These are phyloP conservation scores for Colletotrichum phormii DNA, from an alignment of 2,329 filamentous ascomycete species.

Conservation along the genomic window DNA sequence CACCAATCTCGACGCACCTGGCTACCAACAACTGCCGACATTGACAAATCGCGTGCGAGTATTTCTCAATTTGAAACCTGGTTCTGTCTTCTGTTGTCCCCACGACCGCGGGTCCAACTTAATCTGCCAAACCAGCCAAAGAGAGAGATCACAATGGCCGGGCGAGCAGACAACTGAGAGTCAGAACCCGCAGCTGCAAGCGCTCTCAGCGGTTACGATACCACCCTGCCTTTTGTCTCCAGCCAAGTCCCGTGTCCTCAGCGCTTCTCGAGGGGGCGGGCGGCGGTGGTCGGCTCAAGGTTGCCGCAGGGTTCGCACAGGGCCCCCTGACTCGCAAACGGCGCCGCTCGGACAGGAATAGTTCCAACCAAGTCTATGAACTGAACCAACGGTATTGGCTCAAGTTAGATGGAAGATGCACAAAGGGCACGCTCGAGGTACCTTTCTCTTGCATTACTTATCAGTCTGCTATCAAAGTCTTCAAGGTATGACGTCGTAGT, in stretches of 20 bases:
- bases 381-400: neutral
- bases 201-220: conserved; percentile 26
- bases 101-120: conserved; percentile 27
- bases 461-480: conserved; percentile 24
- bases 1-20: conserved; percentile 8
- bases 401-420: neutral
- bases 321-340: conserved; percentile 32
- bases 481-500: conserved; percentile 31
- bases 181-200: conserved; percentile 30
- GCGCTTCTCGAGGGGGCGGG: conserved; percentile 16
- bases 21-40: conserved; percentile 32
- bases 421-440: conserved; percentile 8
- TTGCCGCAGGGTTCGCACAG: conserved; percentile 28
- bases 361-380: conserved; percentile 20
- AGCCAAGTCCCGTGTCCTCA: conserved; percentile 6
- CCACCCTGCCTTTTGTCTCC: neutral
- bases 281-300: neutral
- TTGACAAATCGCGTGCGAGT: conserved; percentile 35
- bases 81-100: conserved; percentile 28
- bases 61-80: conserved; percentile 35
- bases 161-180: neutral
- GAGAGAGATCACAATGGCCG: neutral
- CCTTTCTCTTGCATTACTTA: conserved; percentile 15
- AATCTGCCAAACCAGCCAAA: conserved; percentile 13
- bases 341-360: neutral